Evolutionary conservation across 2,329 filamentous ascomycete genomes (phyloP).

Genomic region (Trichophyton rubrum): DNA sequence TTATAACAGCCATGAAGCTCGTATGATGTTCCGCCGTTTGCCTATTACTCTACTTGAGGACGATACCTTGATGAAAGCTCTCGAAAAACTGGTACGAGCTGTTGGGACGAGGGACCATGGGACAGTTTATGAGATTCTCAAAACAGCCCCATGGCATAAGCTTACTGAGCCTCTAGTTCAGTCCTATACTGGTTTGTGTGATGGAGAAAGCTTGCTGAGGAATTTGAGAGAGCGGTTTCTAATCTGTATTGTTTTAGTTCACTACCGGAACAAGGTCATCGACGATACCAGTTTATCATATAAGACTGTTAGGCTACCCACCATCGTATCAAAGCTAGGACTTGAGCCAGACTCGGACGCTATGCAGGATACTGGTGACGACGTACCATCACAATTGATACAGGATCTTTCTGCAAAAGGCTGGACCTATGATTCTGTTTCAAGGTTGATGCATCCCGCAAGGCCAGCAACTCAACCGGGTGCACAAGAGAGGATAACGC

Average conservation of each 20-base stretch:
- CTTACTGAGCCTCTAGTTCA: conserved; percentile 21
- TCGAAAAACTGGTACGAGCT: conserved; percentile 25
- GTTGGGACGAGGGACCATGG: conserved; percentile 28
- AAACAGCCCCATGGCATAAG: conserved; percentile 25
- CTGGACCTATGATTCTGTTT: conserved; percentile 29
- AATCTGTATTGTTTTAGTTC: not conserved
- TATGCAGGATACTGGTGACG: conserved; percentile 15
- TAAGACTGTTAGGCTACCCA: conserved; percentile 27
- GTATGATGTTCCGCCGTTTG: conserved; percentile 27
- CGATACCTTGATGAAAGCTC: conserved; percentile 25
- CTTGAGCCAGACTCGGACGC: conserved; percentile 17
- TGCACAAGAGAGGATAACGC: conserved; percentile 17
- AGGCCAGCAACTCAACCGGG: conserved; percentile 18
- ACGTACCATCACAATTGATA: conserved; percentile 21
- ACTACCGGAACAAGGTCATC: conserved; percentile 29
- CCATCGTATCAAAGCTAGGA: conserved; percentile 27
- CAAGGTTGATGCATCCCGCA: conserved; percentile 22
- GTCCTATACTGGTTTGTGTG: conserved; percentile 25
- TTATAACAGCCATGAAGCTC: conserved; percentile 26
- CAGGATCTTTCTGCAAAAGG: conserved; percentile 24
- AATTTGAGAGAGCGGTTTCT: not conserved
- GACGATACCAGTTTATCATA: conserved; percentile 29
- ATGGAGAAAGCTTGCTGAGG: too few relatives aligned
- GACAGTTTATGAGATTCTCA: conserved; percentile 25
- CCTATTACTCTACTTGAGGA: conserved; percentile 20